Evolutionary conservation across 1,284 basidiomycete genomes (phyloP).

Genomic region (Sutorius eximius): DNA sequence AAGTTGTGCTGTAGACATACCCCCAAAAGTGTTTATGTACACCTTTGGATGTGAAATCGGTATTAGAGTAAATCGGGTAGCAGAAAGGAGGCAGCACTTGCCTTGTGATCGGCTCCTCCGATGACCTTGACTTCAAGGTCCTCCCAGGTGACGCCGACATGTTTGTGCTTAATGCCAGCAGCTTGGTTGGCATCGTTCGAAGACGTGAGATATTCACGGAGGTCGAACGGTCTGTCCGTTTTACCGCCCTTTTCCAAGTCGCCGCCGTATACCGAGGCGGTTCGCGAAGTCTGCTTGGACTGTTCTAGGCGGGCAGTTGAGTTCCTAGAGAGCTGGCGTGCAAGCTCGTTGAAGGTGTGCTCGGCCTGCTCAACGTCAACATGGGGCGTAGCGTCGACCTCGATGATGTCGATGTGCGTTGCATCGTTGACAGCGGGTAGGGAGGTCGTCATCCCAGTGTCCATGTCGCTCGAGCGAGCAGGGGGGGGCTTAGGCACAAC

Average conservation of each 20-base stretch:
- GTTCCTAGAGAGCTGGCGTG: constrained; percentile 36
- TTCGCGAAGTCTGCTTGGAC: constrained; percentile 23
- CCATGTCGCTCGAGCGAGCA: constrained; percentile 12
- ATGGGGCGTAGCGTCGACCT: constrained; percentile 22
- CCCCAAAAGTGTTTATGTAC: constrained; percentile 64
- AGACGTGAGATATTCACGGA: constrained; percentile 73
- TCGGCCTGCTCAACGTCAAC: constrained; percentile 51
- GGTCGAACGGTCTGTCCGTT: constrained; percentile 53
- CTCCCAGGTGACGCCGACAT: constrained; percentile 81
- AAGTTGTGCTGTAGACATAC: constrained; percentile 36
- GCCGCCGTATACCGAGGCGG: constrained; percentile 21
- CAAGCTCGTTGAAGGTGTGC: constrained; percentile 54
- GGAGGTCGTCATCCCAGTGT: neutral
- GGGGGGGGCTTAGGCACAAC: neutral
- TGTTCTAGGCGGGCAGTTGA: constrained; percentile 23
- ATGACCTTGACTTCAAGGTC: constrained; percentile 70
- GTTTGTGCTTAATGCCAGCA: constrained; percentile 81
- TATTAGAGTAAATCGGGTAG: constrained; percentile 1
- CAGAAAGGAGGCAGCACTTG: constrained; percentile 21
- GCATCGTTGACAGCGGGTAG: neutral
- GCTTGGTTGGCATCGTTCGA: constrained; percentile 65
- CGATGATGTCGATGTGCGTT: constrained; percentile 24
- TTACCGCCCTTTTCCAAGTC: constrained; percentile 52
- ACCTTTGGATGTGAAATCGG: constrained; percentile 42
- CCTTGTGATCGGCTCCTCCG: constrained; percentile 64